phyloP scores from a whole-genome alignment of 495 filamentous ascomycete species.

The Hypoxylon perforatum region DNA sequence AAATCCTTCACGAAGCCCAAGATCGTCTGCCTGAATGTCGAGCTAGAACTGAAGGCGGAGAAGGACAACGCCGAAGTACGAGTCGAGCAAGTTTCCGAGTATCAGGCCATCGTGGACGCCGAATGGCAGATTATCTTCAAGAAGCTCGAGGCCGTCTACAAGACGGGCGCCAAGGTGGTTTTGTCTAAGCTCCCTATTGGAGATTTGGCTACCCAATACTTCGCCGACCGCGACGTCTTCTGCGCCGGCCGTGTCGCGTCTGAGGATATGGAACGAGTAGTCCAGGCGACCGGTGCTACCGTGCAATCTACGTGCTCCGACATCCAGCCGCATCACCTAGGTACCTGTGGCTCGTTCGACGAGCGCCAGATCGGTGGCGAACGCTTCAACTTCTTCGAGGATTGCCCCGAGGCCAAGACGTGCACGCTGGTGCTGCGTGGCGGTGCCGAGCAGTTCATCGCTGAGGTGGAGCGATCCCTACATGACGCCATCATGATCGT shows the following conservation, averaged over 20 bases:
- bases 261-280: slow-evolving; percentile 95
- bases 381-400: slow-evolving; percentile 97
- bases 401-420: slow-evolving; percentile 93
- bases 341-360: slow-evolving; percentile 90
- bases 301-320: slow-evolving; percentile 97
- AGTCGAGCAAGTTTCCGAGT: slow-evolving; percentile 98
- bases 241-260: slow-evolving; percentile 93
- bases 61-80: slow-evolving; percentile 99
- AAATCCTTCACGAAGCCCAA: slow-evolving; percentile 93
- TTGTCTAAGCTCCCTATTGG: slow-evolving; percentile 97
- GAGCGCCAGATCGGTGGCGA: slow-evolving; percentile 94
- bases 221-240: slow-evolving; percentile 98
- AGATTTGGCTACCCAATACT: slow-evolving; percentile 97
- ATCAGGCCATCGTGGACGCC: slow-evolving; percentile 98
- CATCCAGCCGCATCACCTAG: slow-evolving; percentile 88
- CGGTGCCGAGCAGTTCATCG: slow-evolving; percentile 98
- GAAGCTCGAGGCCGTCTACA: slow-evolving; percentile 93
- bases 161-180: slow-evolving; percentile 95
- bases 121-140: slow-evolving; percentile 99
- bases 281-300: slow-evolving; percentile 90
- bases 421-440: slow-evolving; percentile 96
- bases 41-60: slow-evolving; percentile 96
- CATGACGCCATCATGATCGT: slow-evolving; percentile 99
- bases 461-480: slow-evolving; percentile 94
- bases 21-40: slow-evolving; percentile 96